Conservation (phyloP, 192 early-diverging fungal genomes). For the Umbelopsis vinacea region DNA sequence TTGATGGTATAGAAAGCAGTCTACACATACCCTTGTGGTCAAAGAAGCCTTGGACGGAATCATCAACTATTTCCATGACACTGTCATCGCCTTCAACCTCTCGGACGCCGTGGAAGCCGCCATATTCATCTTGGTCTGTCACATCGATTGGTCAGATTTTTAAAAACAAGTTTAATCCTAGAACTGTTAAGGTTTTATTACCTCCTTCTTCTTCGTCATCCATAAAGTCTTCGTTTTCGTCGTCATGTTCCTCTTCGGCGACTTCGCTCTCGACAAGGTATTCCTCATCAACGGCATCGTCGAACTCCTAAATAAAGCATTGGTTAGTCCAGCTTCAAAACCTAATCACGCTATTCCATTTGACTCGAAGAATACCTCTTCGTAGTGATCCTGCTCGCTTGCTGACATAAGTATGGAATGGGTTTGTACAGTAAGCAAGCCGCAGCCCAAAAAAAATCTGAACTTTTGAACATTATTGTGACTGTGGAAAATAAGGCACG, state of each 20-base stretch:
- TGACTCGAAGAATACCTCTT: neutral
- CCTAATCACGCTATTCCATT: neutral
- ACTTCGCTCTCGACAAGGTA: slow-evolving; percentile 36
- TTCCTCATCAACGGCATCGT: slow-evolving; percentile 39
- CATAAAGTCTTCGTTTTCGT: slow-evolving; percentile 6
- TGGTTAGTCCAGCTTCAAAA: neutral
- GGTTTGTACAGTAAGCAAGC: slow-evolving; percentile 6
- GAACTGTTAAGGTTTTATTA: neutral
- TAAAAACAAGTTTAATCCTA: neutral
- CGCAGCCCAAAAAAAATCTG: neutral
- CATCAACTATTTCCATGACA: slow-evolving; percentile 69
- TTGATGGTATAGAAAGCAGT: neutral
- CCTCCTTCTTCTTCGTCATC: slow-evolving; percentile 25
- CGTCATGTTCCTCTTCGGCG: slow-evolving; percentile 34
- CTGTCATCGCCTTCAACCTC: slow-evolving; percentile 59
- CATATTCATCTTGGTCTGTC: slow-evolving; percentile 22
- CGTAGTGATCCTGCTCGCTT: slow-evolving; percentile 17
- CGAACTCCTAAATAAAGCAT: slow-evolving; percentile 6
- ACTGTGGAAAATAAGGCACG: neutral
- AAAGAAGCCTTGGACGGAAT: slow-evolving; percentile 93
- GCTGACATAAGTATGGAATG: neutral
- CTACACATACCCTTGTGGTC: slow-evolving; percentile 68
- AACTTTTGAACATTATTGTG: neutral
- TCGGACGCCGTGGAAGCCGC: slow-evolving; percentile 50
- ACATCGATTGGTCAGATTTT: neutral